Percentiles rank a stretch among this genome's conserved stretches.
phyloP scores from a whole-genome alignment of 805 yeast species.

The Cyberlindnera misumaiensis region DNA sequence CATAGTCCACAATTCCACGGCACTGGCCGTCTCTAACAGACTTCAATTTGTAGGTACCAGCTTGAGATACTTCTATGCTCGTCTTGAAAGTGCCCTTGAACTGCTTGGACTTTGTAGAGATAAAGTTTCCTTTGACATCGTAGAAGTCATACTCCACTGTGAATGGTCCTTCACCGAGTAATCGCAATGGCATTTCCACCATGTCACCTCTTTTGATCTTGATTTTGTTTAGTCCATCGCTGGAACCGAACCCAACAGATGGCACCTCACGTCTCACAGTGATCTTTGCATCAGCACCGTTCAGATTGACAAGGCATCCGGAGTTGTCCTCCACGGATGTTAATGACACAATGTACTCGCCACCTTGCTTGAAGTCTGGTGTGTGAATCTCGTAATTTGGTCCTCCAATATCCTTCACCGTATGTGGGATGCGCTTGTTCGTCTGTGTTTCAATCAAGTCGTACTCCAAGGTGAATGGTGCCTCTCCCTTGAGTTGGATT shows the following conservation, averaged over 20 bases:
- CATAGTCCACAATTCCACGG: conserved; percentile 36
- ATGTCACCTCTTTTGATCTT: conserved; percentile 57
- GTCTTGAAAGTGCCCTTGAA: conserved; percentile 25
- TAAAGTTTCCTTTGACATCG: conserved; percentile 22
- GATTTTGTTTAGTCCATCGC: conserved; percentile 29
- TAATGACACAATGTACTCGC: conserved; percentile 60
- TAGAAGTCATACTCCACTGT: conserved; percentile 28
- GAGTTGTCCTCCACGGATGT: conserved; percentile 67
- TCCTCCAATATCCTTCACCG: conserved; percentile 33
- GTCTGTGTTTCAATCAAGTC: conserved; percentile 54
- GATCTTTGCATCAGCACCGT: conserved; percentile 57
- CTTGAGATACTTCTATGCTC: conserved; percentile 29
- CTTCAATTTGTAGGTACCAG: conserved; percentile 42
- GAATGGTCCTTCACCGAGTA: conserved; percentile 55
- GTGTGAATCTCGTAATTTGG: conserved; percentile 40
- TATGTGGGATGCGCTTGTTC: conserved; percentile 38
- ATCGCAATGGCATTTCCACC: conserved; percentile 50
- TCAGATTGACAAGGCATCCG: conserved; percentile 68
- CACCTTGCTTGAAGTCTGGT: conserved; percentile 56
- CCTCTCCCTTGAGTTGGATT: conserved; percentile 64
- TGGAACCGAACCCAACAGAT: conserved; percentile 37
- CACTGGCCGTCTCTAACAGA: conserved; percentile 47
- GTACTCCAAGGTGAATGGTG: conserved; percentile 70
- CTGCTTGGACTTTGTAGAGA: conserved; percentile 18
- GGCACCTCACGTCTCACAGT: conserved; percentile 70